These are phyloP conservation scores for Chlamydomonas eustigma DNA, from an alignment of 139 green algal genomes.

Conservation along the genomic window DNA sequence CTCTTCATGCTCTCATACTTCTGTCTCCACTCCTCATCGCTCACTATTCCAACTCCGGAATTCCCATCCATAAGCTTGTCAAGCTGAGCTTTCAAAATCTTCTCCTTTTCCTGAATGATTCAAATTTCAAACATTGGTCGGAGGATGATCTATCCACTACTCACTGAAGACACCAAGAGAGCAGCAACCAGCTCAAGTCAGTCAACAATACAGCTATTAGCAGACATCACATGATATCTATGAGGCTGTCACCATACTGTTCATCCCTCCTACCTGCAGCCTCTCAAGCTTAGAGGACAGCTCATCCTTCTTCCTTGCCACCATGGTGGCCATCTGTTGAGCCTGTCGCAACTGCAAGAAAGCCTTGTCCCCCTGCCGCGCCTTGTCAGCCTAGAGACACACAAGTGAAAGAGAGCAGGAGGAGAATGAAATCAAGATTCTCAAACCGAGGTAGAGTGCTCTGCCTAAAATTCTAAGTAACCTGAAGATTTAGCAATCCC, in stretches of 20 bases:
- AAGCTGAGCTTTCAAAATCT: constrained; percentile 33
- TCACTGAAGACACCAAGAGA: too few species aligned
- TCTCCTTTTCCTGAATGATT: constrained; percentile 39
- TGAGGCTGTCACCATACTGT: background rate
- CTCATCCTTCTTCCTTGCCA: constrained; percentile 42
- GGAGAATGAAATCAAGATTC: too few species aligned
- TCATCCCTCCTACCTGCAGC: constrained; percentile 26
- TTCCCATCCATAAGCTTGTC: constrained; percentile 35
- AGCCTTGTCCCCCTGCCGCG: constrained; percentile 35
- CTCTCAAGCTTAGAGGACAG: constrained; percentile 32
- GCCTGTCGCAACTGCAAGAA: constrained; percentile 56
- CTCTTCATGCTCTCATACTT: constrained; percentile 58
- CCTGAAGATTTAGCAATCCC: too few species aligned
- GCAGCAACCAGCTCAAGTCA: too few species aligned
- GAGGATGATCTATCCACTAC: background rate
- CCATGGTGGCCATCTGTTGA: constrained; percentile 49
- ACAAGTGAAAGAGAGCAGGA: background rate
- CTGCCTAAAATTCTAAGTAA: too few species aligned
- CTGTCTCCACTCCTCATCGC: constrained; percentile 44
- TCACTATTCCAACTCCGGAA: constrained; percentile 10
- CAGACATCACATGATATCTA: too few species aligned
- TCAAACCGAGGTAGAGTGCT: too few species aligned
- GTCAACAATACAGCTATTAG: too few species aligned
- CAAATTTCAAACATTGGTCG: background rate
- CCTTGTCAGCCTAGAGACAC: constrained; percentile 11